Base-by-base conservation (phyloP, 2,329 filamentous ascomycete species). In the Paradendryphiella salina region DNA sequence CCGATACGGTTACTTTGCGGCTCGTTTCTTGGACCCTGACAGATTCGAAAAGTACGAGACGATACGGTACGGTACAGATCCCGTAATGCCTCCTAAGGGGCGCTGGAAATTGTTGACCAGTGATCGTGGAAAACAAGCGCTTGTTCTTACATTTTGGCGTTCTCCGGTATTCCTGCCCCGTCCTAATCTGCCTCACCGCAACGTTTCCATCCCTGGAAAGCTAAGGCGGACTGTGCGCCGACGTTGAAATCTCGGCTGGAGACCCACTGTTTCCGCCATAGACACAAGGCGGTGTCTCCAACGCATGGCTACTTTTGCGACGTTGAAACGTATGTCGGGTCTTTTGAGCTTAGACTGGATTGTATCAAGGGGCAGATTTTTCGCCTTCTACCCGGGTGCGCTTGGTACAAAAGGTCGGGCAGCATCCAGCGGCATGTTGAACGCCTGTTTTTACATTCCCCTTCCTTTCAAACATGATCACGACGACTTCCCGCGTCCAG, bases 241-340 rank as follows among this genome's bases (percentile, higher is more conserved):
- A 55, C 54, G 34, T 54, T 52, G 49, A 60, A 61, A 64, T 59
- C 57, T 64, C 61, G 55, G 54, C 50, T 54, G 35, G 17, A 41
- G 59, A 39, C 48, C 59, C 59, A 60, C 57, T 56, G 15, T 60
- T 58, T 43, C 18, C 44, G 38, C 45, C 28, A 39, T 54, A 41
- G 50, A 53, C 50, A 48, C 57, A 57, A 64, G 57, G 61, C 61
- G 61, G 61, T 64, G 61, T 62, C 61, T 46, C 46, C 20, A 42
- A 38, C 48, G 51, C 56, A 56, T 50, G 44, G 56, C 28, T 58
- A 45, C 47, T 48, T 48, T 33, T 46, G 51, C 48, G 41, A 39
- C 50, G 47, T 56, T 59, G 59, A 64, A 60, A 64, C 61, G 50
- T 54, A 59, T 60, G 48, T 52, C 46, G 54, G 54, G 53, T 59